Evolutionary conservation across 148 eudicot species (phyloP).

Genomic region (Selenicereus undatus): DNA sequence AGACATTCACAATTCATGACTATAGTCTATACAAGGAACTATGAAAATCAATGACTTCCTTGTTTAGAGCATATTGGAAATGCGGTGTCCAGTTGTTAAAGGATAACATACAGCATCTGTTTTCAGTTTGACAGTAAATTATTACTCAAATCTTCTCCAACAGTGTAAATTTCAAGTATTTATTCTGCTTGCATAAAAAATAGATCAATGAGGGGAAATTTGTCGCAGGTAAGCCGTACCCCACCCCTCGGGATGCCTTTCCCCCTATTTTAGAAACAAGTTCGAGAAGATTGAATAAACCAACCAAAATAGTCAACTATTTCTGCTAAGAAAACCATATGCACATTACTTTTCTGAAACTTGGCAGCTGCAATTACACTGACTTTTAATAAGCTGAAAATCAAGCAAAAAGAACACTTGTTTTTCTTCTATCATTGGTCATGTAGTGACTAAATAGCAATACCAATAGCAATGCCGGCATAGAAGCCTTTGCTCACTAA

Average conservation of each 20-base stretch:
- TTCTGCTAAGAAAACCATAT: background rate
- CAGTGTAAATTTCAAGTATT: no score
- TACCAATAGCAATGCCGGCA: no score
- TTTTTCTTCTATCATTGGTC: background rate
- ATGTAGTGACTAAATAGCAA: no score
- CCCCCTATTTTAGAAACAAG: background rate
- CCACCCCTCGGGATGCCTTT: background rate
- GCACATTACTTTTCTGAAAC: background rate
- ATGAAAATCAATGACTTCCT: background rate
- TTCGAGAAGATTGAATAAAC: background rate
- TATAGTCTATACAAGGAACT: background rate
- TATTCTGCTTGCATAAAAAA: no score
- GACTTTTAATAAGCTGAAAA: background rate
- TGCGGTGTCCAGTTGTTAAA: background rate
- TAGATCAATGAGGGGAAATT: background rate
- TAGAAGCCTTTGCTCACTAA: no score
- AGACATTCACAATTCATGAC: background rate
- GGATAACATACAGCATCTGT: background rate
- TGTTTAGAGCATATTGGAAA: background rate
- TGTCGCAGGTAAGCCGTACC: background rate
- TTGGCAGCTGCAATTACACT: no score
- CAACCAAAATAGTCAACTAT: background rate
- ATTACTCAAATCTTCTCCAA: no score
- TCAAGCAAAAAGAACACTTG: background rate
- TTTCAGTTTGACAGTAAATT: no score